Conservation (phyloP, 345 rosid species). For the Gossypium arboreum region DNA sequence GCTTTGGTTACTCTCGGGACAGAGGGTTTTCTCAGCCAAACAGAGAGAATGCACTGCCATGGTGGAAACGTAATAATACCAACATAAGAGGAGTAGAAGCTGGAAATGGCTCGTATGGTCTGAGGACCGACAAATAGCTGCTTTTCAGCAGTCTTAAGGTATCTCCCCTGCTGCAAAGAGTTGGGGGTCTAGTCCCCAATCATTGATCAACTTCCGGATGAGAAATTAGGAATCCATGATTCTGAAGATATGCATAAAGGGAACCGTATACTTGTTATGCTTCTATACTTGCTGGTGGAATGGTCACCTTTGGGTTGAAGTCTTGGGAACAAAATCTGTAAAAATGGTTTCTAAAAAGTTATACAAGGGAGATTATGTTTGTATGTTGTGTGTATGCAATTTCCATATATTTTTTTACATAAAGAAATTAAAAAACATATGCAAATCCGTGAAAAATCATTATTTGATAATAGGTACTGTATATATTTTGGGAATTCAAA, state of each 20-base stretch:
- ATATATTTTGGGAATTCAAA: background rate
- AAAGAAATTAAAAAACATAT: background rate
- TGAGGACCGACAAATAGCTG: background rate
- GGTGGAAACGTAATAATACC: slow-evolving; percentile 13
- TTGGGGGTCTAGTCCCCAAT: background rate
- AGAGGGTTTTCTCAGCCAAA: slow-evolving; percentile 4
- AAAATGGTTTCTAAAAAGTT: background rate
- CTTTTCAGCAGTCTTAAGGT: background rate
- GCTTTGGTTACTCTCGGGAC: background rate
- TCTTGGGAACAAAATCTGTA: background rate
- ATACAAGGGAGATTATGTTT: background rate
- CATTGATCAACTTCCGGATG: background rate
- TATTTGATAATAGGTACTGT: background rate
- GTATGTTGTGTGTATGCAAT: background rate
- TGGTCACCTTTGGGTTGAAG: background rate
- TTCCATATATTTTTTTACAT: no score
- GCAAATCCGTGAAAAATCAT: background rate
- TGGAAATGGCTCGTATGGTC: background rate
- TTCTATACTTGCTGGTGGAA: background rate
- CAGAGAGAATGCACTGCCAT: slow-evolving; percentile 10
- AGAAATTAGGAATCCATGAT: background rate
- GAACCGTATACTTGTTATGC: no score
- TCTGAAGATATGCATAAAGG: background rate
- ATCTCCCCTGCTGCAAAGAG: background rate
- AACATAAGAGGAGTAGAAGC: background rate